Conservation (phyloP, 1,284 basidiomycete genomes). For the Xerocomus amazonicus region DNA sequence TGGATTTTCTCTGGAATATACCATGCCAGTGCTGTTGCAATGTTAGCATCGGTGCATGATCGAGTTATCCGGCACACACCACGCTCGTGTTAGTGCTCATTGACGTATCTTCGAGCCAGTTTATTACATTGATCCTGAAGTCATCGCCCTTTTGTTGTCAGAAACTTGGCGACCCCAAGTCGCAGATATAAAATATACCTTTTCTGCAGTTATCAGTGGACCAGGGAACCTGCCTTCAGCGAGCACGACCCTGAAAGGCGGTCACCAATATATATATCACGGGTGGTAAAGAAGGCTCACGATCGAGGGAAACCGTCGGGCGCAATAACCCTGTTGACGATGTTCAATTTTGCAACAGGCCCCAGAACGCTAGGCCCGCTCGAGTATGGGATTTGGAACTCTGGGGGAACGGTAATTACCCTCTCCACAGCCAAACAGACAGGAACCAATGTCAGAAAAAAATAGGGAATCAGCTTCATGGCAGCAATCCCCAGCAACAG, state of each 20-base stretch:
- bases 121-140: slow-evolving; percentile 33
- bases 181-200: slow-evolving; percentile 14
- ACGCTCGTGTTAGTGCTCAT: slow-evolving; percentile 37
- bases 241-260: slow-evolving; percentile 14
- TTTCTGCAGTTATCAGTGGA: slow-evolving; percentile 31
- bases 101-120: slow-evolving; percentile 30
- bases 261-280: not conserved
- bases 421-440: not conserved
- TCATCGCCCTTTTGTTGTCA: slow-evolving; percentile 27
- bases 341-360: slow-evolving; percentile 14
- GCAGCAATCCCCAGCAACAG: not conserved
- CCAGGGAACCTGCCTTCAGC: slow-evolving; percentile 32
- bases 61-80: not conserved
- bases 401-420: not conserved
- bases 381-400: not conserved
- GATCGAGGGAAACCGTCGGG: slow-evolving; percentile 25
- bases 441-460: not conserved
- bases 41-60: not conserved
- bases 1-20: slow-evolving; percentile 38
- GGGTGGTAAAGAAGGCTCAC: slow-evolving; percentile 6
- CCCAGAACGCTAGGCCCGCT: slow-evolving; percentile 11
- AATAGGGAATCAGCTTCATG: not conserved
- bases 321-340: slow-evolving; percentile 27
- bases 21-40: slow-evolving; percentile 48
- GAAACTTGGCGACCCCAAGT: not conserved